Evolutionary conservation across 495 filamentous ascomycete species (phyloP), one percentile per base, ranked within the genome.

Genomic region (Trichocladium uniseriatum): DNA sequence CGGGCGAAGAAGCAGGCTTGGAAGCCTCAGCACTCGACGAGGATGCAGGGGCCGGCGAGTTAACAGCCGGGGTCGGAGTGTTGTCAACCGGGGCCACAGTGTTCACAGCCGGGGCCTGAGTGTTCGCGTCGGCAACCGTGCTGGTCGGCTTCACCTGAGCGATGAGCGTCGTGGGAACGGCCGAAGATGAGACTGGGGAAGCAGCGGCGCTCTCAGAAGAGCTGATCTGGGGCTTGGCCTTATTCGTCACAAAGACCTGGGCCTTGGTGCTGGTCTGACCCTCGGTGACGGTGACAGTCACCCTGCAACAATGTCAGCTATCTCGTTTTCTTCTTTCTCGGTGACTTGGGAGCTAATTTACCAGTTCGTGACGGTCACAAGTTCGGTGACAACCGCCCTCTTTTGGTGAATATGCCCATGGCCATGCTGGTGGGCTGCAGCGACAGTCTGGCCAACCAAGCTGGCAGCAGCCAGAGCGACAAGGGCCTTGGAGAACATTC

Each of bases 351-450:
- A n/a, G n/a, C n/a, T n/a, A n/a, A n/a, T n/a, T n/a, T n/a, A n/a
- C n/a, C 59, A 64, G 40, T 63, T 56, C 21, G 64, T 67, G 43
- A 61, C 60, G 13, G 62, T 65, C 16, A 55, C 52, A 8, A 57
- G 27, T 15, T 67, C 57, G 14, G 64, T 67, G 2, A 61, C 50
- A 5, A 63, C n/a, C 31, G 43, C 62, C 37, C 48, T 53, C 57
- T 69, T 67, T 28, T 56, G 29, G 44, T 59, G 56, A 8, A 45
- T 37, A 31, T 64, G 58, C 34, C 52, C 60, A 40, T 59, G 52
- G 27, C 38, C 54, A 28, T 57, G 49, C 7, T 54, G 52, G 43
- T 45, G 51, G 24, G 43, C 49, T 32, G 41, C 34, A 36, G 57
- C 64, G 37, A 58, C 27, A 37, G 53, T 49, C 51, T 67, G 53